Evolutionary conservation across 805 yeast species (phyloP), one percentile per base, ranked within the genome.

Genomic region (Torulaspora quercuum): DNA sequence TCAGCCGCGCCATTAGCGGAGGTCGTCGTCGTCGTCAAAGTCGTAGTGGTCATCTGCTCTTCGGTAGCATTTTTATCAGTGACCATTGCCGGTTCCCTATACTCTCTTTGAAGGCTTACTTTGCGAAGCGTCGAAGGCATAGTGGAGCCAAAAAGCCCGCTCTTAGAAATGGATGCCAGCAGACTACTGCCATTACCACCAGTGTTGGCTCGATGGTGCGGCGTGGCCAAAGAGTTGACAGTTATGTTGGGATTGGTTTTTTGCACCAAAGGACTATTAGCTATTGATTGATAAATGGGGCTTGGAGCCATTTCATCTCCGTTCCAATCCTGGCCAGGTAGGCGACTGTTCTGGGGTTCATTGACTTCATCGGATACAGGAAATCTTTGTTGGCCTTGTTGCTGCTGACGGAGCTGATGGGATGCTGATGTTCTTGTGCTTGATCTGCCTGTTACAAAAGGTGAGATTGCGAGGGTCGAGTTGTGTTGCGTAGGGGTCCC

Each of bases 391-490:
- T 30, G 40, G 10, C 29, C 34, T 13, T 12, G 26, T 25, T 14
- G 24, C 28, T 22, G 41, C 32, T 25, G 41, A 10, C 28, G 32
- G 29, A 29, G 32, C 19, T 35, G 8, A n/a, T 24, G 35, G 17
- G 36, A 16, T 16, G 22, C 40, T 32, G 34, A 37, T 15, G 31
- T 16, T 64, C 46, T 37, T 24, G 49, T 60, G 63, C 39, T 14
- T 61, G 63, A 29, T 29, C 50, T 49, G 50, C 64, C 49, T 3
- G 68, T 63, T 19, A 82, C 67, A 48, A 77, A 64, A 0, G 92
- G 90, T 3, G 89, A 81, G 17, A 83, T 81, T 17, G 80, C 80
- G 31, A 83, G 60, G 3, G 88, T 81, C 1, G 90, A 82, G 44
- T 75, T 80, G 55, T 80, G 82, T 47, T 81, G 89, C 15, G 80